These are phyloP conservation scores for Lonicera japonica DNA, from an alignment of 129 eudicot species.

Conservation along the genomic window DNA sequence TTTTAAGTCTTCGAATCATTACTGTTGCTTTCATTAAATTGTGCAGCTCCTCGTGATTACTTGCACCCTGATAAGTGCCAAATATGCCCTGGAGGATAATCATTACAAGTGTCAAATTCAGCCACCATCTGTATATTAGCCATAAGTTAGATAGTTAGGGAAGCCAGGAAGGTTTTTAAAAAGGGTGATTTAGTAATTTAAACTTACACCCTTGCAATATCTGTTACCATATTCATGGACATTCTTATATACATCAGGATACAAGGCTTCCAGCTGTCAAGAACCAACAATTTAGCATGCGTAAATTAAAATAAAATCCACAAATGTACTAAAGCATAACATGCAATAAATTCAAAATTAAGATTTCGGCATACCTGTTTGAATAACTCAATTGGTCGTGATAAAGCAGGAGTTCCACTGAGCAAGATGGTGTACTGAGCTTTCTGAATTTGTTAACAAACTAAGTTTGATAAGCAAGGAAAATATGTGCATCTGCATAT, in stretches of 20 bases:
- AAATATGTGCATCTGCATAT: background rate
- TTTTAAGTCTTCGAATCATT: slow-evolving; percentile 96
- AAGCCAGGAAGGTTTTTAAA: background rate
- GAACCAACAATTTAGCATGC: slow-evolving; percentile 6
- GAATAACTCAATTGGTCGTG: slow-evolving; percentile 85
- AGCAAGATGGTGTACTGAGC: slow-evolving; percentile 79
- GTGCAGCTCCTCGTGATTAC: slow-evolving; percentile 97
- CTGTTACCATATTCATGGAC: slow-evolving; percentile 92
- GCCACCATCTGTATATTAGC: background rate
- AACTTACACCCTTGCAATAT: slow-evolving; percentile 95
- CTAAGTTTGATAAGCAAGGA: slow-evolving; percentile 9
- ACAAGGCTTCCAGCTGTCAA: slow-evolving; percentile 88
- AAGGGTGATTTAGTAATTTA: background rate
- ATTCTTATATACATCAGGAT: slow-evolving; percentile 73
- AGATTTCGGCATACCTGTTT: slow-evolving; percentile 53
- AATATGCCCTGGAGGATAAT: slow-evolving; percentile 56
- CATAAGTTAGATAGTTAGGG: background rate
- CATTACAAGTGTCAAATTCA: slow-evolving; percentile 9
- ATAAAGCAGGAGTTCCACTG: slow-evolving; percentile 97
- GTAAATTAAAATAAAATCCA: background rate
- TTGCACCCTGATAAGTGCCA: slow-evolving; percentile 96
- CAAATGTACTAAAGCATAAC: background rate
- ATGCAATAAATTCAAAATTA: background rate
- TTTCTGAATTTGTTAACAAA: slow-evolving; percentile 41
- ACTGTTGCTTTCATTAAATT: slow-evolving; percentile 88